Evolutionary conservation across 306 rosid genomes (phyloP).

Genomic region (Trifolium subterraneum): DNA sequence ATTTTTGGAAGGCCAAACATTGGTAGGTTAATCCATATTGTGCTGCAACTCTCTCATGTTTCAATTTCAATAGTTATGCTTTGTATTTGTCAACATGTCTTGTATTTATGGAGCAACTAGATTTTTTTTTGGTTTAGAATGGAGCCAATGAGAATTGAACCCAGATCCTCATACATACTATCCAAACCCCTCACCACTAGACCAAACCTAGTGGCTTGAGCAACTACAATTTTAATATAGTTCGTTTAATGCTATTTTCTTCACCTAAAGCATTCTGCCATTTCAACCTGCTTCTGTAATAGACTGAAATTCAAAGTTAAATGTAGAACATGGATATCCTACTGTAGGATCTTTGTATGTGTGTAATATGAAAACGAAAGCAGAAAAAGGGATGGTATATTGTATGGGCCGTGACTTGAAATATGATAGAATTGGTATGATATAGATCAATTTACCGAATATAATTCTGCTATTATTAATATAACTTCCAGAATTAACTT

Average conservation of each 20-base stretch:
- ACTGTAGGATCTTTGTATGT: neutral
- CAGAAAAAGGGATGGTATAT: no score
- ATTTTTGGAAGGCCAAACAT: conserved; percentile 20
- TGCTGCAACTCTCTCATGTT: conserved; percentile 21
- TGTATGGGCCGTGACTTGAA: no score
- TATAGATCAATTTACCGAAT: neutral
- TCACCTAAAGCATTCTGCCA: conserved; percentile 1
- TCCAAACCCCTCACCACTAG: no score
- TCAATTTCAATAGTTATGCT: neutral
- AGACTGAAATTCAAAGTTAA: neutral
- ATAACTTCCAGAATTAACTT: neutral
- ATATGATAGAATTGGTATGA: neutral
- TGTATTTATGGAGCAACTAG: neutral
- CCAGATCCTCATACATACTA: no score
- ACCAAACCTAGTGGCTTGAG: no score
- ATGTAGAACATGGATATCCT: neutral
- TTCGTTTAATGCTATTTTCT: conserved; percentile 13
- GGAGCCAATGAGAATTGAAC: no score
- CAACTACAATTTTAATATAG: neutral
- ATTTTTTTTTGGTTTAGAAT: no score
- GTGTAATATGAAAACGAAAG: no score
- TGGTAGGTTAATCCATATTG: conserved; percentile 21
- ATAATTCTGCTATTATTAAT: neutral
- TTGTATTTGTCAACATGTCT: conserved; percentile 1
- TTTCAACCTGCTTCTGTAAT: neutral